Conservation (phyloP, 805 yeast genomes). For the Cyberlindnera bimundalis region DNA sequence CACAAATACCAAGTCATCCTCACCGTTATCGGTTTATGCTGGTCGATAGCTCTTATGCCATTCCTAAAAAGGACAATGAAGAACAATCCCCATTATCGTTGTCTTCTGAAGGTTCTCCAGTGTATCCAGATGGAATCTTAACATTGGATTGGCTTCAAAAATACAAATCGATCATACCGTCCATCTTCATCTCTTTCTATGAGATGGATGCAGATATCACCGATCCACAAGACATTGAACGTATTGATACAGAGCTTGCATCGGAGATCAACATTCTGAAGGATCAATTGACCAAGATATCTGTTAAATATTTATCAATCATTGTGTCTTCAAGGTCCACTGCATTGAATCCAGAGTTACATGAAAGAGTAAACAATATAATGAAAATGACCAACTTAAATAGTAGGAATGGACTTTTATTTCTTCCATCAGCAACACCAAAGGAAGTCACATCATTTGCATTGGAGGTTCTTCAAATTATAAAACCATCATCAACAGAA, state of each 20-base stretch:
- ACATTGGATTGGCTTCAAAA: constrained; percentile 53
- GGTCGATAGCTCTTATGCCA: constrained; percentile 25
- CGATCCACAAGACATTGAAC: constrained; percentile 22
- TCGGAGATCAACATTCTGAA: constrained; percentile 36
- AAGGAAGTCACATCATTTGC: constrained; percentile 41
- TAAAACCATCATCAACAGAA: constrained; percentile 41
- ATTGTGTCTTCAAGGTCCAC: constrained; percentile 32
- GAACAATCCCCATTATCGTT: constrained; percentile 11
- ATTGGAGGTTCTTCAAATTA: constrained; percentile 35
- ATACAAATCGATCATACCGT: constrained; percentile 45
- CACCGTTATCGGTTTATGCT: constrained; percentile 32
- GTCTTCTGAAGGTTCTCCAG: constrained; percentile 21
- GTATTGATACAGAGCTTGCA: constrained; percentile 33
- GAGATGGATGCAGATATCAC: constrained; percentile 34
- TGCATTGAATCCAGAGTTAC: constrained; percentile 31
- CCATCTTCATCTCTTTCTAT: constrained; percentile 43
- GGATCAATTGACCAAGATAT: constrained; percentile 28
- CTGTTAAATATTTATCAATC: constrained; percentile 35
- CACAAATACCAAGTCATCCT: constrained; percentile 21
- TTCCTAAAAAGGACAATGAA: constrained; percentile 20
- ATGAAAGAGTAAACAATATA: constrained; percentile 34
- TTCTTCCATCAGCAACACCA: constrained; percentile 35
- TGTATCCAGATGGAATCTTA: constrained; percentile 33
- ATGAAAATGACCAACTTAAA: constrained; percentile 42
- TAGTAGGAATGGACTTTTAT: constrained; percentile 42